A percentile compares a stretch with the other conserved stretches of the same genome.
These are phyloP conservation scores for Calamus simplicifolius DNA, from an alignment of 176 grass and related monocot species.

Conservation along the genomic window DNA sequence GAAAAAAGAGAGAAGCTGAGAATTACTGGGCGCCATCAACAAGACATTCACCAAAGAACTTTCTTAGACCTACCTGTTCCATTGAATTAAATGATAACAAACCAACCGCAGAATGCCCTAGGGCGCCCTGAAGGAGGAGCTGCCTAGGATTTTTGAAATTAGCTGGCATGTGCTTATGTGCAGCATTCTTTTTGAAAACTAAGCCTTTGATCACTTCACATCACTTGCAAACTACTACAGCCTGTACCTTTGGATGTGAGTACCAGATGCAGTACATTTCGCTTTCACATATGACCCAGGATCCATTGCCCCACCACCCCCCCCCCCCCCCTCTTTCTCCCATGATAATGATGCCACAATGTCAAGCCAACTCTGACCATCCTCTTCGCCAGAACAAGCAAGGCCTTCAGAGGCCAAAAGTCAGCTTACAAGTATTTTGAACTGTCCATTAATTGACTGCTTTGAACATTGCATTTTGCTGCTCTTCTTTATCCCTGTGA, in stretches of 20 bases:
- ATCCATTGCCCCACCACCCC: constrained; percentile 99
- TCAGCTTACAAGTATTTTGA: constrained; percentile 77
- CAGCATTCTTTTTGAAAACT: constrained; percentile 90
- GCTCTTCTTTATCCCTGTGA: constrained; percentile 30
- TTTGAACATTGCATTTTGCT: constrained; percentile 73
- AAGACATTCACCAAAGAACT: background rate
- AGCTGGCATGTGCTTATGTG: constrained; percentile 92
- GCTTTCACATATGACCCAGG: constrained; percentile 90
- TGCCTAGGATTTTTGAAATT: constrained; percentile 73
- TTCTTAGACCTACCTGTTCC: constrained; percentile 46
- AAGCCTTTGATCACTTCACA: constrained; percentile 74
- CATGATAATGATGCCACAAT: constrained; percentile 74
- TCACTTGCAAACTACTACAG: background rate
- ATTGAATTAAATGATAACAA: constrained; percentile 86
- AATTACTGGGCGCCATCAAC: background rate
- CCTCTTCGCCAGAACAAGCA: constrained; percentile 27
- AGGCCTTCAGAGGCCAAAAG: constrained; percentile 76
- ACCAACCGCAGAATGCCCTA: constrained; percentile 74
- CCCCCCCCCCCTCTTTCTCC: too few species aligned
- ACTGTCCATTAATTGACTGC: constrained; percentile 93
- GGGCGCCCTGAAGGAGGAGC: constrained; percentile 68
- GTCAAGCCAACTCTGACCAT: constrained; percentile 59
- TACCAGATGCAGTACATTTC: constrained; percentile 82
- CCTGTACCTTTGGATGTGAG: constrained; percentile 55
- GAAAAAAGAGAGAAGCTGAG: constrained; percentile 6